Base-by-base conservation (phyloP, 225 moss, liverwort and hornwort genomes). In the Sphagnum contortum region DNA sequence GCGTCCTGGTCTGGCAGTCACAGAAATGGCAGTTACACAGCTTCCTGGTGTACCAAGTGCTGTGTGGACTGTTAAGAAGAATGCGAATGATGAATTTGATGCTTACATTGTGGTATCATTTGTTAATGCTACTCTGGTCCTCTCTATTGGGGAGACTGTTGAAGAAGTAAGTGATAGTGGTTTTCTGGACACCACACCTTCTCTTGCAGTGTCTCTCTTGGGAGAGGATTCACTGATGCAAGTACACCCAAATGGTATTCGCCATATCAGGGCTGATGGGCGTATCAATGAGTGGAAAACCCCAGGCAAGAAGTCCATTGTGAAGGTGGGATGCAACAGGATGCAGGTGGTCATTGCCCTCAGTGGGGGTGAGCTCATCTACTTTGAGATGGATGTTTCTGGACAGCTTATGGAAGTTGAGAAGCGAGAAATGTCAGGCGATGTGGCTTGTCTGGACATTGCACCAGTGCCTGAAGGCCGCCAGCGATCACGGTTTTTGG, bases 201-300 rank as follows among this genome's bases (percentile, higher is more conserved):
- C 98, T 7, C 71, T 98, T 46, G 98, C 98, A 64, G 86, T 98
- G 47, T 98, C 93, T 68, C 79, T 98, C 5, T 68, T 98, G 48
- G 98, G 98, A 5, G 98, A 98, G 48, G 98, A 98, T 64, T 91
- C 93, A 50, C 79, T 98, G 64, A 93, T 98, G 93, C 98, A 98
- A 79, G 98, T 98, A 50, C 98, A 98, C 69, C 98, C 98, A 8
- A 88, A 89, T 73, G 98, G 98, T 50, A 93, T 98, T 70, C 83
- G 98, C 61, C 98, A 98, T 67, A 98, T 98, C 58, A 89, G 93
- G 65, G 98, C 98, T 47, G 98, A 98, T 65, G 93, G 98, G 47
- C 98, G 98, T 89, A 98, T 93, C 70, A 98, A 98, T 46, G 98
- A 98, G 70, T 98, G 98, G 98, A 93, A 93, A 82, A 98, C 98